These are phyloP conservation scores for Lyophyllum semitale DNA, from an alignment of 768 basidiomycete species.

Conservation along the genomic window DNA sequence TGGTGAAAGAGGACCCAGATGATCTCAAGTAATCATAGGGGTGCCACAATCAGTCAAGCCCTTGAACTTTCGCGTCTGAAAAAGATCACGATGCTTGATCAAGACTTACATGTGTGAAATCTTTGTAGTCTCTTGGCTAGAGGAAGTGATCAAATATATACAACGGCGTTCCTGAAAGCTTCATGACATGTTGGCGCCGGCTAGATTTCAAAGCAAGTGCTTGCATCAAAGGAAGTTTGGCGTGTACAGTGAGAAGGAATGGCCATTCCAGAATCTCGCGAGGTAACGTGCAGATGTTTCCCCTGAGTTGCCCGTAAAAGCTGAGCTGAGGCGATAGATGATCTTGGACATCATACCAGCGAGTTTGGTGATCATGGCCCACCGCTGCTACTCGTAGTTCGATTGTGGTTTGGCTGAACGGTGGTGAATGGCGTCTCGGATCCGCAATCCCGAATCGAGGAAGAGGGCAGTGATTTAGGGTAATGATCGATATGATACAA, in stretches of 20 bases:
- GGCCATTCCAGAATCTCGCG: background rate
- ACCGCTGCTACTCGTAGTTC: background rate
- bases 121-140: slow-evolving; percentile 24
- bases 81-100: slow-evolving; percentile 32
- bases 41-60: slow-evolving; percentile 40
- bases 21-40: too few species aligned
- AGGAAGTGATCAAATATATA: slow-evolving; percentile 14
- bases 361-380: background rate
- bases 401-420: background rate
- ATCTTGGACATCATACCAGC: background rate
- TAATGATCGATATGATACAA: background rate
- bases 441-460: background rate
- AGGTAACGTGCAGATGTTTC: background rate
- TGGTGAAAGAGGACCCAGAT: background rate
- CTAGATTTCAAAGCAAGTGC: slow-evolving; percentile 3
- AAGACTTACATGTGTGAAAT: slow-evolving; percentile 10
- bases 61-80: slow-evolving; percentile 8
- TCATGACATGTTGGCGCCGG: slow-evolving; percentile 28
- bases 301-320: background rate
- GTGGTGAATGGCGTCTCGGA: background rate
- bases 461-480: background rate
- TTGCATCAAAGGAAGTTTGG: slow-evolving; percentile 13
- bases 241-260: slow-evolving; percentile 10
- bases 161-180: slow-evolving; percentile 32
- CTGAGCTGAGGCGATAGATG: background rate